phyloP scores from a whole-genome alignment of 306 rosid species.

The Potentilla sterilis region DNA sequence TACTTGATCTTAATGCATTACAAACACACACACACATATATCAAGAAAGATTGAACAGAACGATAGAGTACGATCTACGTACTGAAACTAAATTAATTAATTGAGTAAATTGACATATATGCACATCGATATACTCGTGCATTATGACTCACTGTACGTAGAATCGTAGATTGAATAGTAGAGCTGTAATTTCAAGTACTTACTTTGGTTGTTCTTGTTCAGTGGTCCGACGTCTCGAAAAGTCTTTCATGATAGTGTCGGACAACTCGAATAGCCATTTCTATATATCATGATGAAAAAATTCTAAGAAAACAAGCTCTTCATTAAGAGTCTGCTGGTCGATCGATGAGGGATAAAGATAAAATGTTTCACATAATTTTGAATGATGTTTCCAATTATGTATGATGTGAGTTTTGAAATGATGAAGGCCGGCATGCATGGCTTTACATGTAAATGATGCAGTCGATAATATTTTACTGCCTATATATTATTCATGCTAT shows the following conservation, averaged over 20 bases:
- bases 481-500: not conserved
- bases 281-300: not conserved
- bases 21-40: too few species aligned
- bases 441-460: not conserved
- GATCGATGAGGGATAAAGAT: not conserved
- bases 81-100: too few species aligned
- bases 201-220: not conserved
- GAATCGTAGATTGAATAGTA: not conserved
- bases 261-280: not conserved
- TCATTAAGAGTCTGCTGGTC: not conserved
- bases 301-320: not conserved
- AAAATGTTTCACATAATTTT: not conserved
- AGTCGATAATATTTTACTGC: not conserved
- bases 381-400: not conserved
- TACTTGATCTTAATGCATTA: too few species aligned
- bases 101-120: too few species aligned
- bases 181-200: not conserved
- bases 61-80: too few species aligned
- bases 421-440: not conserved
- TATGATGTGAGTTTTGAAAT: not conserved
- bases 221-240: not conserved
- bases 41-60: not conserved
- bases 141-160: too few species aligned
- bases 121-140: too few species aligned
- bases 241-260: not conserved